These are phyloP conservation scores for Candida tunisiensis DNA, from an alignment of 1,139 yeast species.

Conservation along the genomic window DNA sequence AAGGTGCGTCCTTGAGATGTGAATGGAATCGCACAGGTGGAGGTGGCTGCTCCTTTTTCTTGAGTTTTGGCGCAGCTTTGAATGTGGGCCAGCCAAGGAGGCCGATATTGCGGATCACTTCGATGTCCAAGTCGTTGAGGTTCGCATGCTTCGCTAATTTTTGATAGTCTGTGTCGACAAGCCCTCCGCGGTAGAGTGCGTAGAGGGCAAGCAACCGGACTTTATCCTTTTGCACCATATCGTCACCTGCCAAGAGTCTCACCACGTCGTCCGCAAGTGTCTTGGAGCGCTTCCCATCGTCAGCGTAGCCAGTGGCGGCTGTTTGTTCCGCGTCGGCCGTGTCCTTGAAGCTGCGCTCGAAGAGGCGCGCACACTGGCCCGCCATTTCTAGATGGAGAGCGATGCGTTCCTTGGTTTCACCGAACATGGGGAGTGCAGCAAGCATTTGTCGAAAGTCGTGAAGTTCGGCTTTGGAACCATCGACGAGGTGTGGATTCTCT, in stretches of 20 bases:
- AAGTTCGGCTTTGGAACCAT: conserved; percentile 15
- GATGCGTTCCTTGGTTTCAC: conserved; percentile 21
- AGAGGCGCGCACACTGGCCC: conserved; percentile 21
- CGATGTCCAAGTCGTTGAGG: conserved; percentile 38
- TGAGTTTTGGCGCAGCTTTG: conserved; percentile 22
- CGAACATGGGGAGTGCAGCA: conserved; percentile 24
- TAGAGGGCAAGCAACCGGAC: conserved; percentile 64
- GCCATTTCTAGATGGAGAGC: conserved; percentile 24
- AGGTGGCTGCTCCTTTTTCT: background rate
- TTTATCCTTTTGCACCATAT: conserved; percentile 41
- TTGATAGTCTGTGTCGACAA: conserved; percentile 53
- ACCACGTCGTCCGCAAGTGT: conserved; percentile 53
- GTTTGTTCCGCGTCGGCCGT: conserved; percentile 34
- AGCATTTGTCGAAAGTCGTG: conserved; percentile 25
- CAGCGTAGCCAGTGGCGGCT: conserved; percentile 55
- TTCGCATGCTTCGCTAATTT: conserved; percentile 61
- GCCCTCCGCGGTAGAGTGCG: conserved; percentile 72
- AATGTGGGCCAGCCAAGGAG: conserved; percentile 51
- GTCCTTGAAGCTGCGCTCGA: conserved; percentile 16
- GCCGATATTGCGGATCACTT: conserved; percentile 48
- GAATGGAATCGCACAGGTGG: conserved; percentile 2
- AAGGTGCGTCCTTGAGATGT: conserved; percentile 6
- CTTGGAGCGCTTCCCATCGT: conserved; percentile 52
- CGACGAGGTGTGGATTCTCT: conserved; percentile 42
- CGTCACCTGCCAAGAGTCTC: conserved; percentile 35